A percentile compares a stretch with the other conserved stretches of the same genome.
phyloP scores from a whole-genome alignment of 2,329 filamentous ascomycete species.

The Westerdykella aurantiaca region DNA sequence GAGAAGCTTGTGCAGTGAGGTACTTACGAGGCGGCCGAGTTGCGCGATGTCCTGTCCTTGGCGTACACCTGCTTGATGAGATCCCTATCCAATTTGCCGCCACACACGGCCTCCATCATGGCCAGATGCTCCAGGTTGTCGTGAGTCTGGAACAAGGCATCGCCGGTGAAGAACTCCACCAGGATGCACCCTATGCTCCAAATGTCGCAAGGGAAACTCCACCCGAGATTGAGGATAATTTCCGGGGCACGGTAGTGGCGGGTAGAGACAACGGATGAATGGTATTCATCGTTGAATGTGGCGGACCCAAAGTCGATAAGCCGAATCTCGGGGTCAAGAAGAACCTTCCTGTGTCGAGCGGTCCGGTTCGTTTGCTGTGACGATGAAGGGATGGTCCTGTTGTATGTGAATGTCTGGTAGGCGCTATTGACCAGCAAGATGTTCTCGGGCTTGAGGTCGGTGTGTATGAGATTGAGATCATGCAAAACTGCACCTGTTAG shows the following conservation, averaged over 20 bases:
- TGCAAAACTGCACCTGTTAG: constrained; percentile 64
- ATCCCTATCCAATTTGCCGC: constrained; percentile 50
- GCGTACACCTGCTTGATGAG: constrained; percentile 50
- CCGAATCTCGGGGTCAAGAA: constrained; percentile 61
- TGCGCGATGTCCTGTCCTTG: constrained; percentile 45
- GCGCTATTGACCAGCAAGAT: constrained; percentile 59
- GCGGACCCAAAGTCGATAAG: constrained; percentile 64
- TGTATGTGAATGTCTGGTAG: constrained; percentile 65
- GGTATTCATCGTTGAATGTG: constrained; percentile 64
- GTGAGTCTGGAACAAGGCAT: constrained; percentile 63
- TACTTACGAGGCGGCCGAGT: constrained; percentile 53
- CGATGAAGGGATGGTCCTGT: constrained; percentile 60
- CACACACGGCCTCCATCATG: constrained; percentile 63
- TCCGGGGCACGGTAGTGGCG: constrained; percentile 62
- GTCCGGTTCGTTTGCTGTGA: constrained; percentile 53
- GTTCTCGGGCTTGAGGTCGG: constrained; percentile 65
- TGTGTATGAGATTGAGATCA: constrained; percentile 95
- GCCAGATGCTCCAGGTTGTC: constrained; percentile 63
- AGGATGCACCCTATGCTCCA: constrained; percentile 66
- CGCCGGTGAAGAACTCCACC: constrained; percentile 63
- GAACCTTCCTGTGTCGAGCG: constrained; percentile 57
- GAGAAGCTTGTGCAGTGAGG: not conserved
- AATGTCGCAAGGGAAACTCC: constrained; percentile 63
- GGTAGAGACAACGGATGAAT: constrained; percentile 62
- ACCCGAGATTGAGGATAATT: constrained; percentile 62